A percentile compares a stretch with the other conserved stretches of the same genome.
Evolutionary conservation across 768 basidiomycete genomes (phyloP).

Genomic region (Suillus hirtellus): DNA sequence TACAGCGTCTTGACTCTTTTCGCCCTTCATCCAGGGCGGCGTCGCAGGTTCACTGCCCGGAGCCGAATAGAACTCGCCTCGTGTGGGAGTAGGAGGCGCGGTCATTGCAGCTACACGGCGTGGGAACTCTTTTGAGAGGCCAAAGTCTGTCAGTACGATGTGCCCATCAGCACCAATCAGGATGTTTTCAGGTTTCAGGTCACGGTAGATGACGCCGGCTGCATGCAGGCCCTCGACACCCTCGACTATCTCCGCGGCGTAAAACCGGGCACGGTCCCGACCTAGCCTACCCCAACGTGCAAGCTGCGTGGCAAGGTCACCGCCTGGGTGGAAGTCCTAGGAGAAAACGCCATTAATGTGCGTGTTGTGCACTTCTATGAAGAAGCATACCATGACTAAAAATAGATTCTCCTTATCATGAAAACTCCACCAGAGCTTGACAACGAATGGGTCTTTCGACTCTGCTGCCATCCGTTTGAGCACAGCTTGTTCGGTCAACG

Average conservation of each 20-base stretch:
- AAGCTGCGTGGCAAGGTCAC: constrained; percentile 96
- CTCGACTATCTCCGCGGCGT: constrained; percentile 96
- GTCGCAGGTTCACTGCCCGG: constrained; percentile 41
- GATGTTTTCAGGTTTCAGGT: constrained; percentile 96
- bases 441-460: constrained; percentile 89
- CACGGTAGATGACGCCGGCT: constrained; percentile 95
- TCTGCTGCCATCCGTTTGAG: constrained; percentile 92
- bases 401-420: constrained; percentile 97
- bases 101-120: constrained; percentile 47
- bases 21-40: constrained; percentile 80
- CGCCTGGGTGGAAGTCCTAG: constrained; percentile 93
- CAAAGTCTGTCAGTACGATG: constrained; percentile 97
- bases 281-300: constrained; percentile 94
- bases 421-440: constrained; percentile 96
- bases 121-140: constrained; percentile 89
- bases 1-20: constrained; percentile 52
- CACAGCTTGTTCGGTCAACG: constrained; percentile 94
- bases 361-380: constrained; percentile 11
- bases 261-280: constrained; percentile 92
- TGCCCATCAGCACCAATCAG: constrained; percentile 94
- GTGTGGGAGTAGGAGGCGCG: constrained; percentile 57
- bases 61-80: constrained; percentile 56
- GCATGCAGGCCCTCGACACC: constrained; percentile 94
- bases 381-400: constrained; percentile 79
- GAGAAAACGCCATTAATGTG: constrained; percentile 19